Conservation (phyloP, 805 yeast genomes). For the Nakazawaea ambrosiae region DNA sequence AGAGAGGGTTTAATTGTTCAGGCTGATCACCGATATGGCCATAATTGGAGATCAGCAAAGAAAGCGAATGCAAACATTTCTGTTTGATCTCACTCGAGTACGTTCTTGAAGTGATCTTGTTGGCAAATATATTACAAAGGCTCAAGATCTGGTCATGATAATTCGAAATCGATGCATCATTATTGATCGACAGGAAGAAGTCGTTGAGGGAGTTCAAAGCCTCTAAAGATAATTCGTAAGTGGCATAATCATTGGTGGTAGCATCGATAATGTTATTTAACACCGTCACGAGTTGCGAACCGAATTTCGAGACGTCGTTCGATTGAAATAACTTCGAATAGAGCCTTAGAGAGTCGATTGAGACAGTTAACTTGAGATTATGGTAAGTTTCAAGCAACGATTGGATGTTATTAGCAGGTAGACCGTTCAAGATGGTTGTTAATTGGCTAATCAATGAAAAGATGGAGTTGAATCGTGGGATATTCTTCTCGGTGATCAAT, state of each 20-base stretch:
- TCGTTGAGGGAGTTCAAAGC: constrained; percentile 17
- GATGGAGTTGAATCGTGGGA: constrained; percentile 12
- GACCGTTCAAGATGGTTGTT: constrained; percentile 19
- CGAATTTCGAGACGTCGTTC: constrained; percentile 25
- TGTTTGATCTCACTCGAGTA: constrained; percentile 26
- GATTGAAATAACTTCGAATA: constrained; percentile 26
- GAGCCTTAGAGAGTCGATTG: constrained; percentile 26
- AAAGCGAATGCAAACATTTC: constrained; percentile 17
- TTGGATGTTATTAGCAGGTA: constrained; percentile 14
- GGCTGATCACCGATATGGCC: neutral
- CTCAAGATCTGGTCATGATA: neutral
- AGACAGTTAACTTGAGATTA: constrained; percentile 14
- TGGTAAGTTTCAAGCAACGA: constrained; percentile 14
- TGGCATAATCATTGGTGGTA: constrained; percentile 17
- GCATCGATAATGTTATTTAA: constrained; percentile 16
- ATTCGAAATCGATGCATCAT: neutral
- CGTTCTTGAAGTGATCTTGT: constrained; percentile 22
- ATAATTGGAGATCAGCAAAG: constrained; percentile 5
- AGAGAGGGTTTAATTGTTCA: constrained; percentile 14
- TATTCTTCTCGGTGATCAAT: constrained; percentile 13
- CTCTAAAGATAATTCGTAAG: constrained; percentile 25
- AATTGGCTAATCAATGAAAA: constrained; percentile 20
- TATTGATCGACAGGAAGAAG: constrained; percentile 11
- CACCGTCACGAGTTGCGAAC: constrained; percentile 18
- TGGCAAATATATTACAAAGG: constrained; percentile 11